Evolutionary conservation across 2,329 filamentous ascomycete genomes (phyloP).

Genomic region (Sporothrix humicola): DNA sequence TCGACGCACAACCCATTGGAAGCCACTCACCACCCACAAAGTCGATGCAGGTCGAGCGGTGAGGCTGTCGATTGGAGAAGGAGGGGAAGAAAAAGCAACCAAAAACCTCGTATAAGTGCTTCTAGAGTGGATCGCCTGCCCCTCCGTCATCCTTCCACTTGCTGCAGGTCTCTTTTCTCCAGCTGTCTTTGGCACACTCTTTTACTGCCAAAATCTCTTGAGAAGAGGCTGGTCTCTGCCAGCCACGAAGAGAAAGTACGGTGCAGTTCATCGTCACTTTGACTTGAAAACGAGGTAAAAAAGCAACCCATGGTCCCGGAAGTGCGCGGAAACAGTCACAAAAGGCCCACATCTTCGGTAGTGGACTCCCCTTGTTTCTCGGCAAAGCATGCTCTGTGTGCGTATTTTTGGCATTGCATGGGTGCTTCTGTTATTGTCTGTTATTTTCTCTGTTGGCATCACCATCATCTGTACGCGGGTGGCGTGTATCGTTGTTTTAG

Average conservation of each 20-base stretch:
- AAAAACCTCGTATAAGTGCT: slow-evolving; percentile 29
- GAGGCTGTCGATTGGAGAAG: neutral
- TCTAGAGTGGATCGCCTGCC: slow-evolving; percentile 10
- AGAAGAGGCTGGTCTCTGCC: slow-evolving; percentile 27
- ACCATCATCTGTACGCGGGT: neutral
- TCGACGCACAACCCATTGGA: neutral
- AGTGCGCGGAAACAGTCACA: slow-evolving; percentile 4
- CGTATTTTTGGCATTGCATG: neutral
- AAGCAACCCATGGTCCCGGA: neutral
- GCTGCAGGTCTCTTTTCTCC: neutral
- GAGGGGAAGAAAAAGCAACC: neutral
- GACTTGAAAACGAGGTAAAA: neutral
- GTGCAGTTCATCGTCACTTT: neutral
- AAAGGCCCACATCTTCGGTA: slow-evolving; percentile 12
- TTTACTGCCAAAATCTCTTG: neutral
- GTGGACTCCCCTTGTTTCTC: neutral
- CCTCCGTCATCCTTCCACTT: slow-evolving; percentile 21
- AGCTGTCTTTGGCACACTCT: neutral
- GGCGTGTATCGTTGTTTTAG: slow-evolving; percentile 12
- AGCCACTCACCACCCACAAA: neutral
- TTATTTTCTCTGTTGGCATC: neutral
- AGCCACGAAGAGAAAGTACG: slow-evolving; percentile 14
- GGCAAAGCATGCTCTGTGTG: neutral
- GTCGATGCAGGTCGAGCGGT: neutral
- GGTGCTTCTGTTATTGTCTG: neutral